A percentile compares a stretch with the other conserved stretches of the same genome.
Evolutionary conservation across 225 moss, liverwort and hornwort species (phyloP).

Genomic region (Marchantia paleacea): DNA sequence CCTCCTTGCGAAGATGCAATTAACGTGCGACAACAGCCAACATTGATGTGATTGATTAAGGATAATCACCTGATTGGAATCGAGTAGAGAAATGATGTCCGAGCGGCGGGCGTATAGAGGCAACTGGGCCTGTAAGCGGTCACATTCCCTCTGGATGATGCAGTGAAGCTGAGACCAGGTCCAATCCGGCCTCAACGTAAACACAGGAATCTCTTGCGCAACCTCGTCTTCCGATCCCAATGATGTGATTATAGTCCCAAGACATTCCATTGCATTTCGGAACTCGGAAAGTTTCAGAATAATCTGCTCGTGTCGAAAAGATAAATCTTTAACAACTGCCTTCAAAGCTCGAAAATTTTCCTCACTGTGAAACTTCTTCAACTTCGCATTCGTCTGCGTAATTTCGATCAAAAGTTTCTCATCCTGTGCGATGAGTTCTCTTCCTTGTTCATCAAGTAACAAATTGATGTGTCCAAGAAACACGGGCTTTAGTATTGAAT

Average conservation of each 20-base stretch:
- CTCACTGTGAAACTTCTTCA: constrained; percentile 13
- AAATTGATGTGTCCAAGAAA: constrained; percentile 29
- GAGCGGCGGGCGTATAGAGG: constrained; percentile 43
- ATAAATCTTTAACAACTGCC: constrained; percentile 19
- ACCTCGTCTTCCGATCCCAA: constrained; percentile 4
- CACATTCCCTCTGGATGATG: constrained; percentile 39
- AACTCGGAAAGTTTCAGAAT: constrained; percentile 30
- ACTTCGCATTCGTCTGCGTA: background rate
- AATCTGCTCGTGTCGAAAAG: constrained; percentile 31
- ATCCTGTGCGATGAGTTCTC: constrained; percentile 1
- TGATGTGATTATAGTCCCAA: constrained; percentile 10
- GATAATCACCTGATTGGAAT: constrained; percentile 25
- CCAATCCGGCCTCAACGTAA: constrained; percentile 29
- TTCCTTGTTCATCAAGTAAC: constrained; percentile 21
- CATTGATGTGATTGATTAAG: background rate
- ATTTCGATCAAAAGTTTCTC: constrained; percentile 7
- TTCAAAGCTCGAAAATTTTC: background rate
- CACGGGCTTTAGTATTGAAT: constrained; percentile 16
- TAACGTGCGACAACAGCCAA: background rate
- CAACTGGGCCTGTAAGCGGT: constrained; percentile 32
- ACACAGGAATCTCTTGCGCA: constrained; percentile 13
- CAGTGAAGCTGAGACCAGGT: constrained; percentile 40
- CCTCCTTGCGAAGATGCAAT: background rate
- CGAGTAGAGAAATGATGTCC: constrained; percentile 30
- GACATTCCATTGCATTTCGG: constrained; percentile 21